Percentiles rank a stretch among this genome's conserved stretches.
Evolutionary conservation across 345 rosid genomes (phyloP).

Genomic region (Murraya paniculata): DNA sequence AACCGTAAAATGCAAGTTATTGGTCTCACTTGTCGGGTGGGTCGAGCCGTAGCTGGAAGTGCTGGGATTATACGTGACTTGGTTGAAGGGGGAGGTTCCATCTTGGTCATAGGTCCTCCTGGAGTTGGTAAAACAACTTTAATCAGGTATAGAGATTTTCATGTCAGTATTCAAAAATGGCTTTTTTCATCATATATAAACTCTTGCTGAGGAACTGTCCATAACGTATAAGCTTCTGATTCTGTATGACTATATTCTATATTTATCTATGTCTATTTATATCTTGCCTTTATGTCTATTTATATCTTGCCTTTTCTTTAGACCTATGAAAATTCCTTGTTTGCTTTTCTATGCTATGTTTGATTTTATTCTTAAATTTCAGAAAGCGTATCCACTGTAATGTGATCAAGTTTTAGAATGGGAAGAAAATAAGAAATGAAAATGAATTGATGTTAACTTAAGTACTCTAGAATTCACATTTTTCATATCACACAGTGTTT

Average conservation of each 20-base stretch:
- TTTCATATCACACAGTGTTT: conserved; percentile 2
- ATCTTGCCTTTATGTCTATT: background rate
- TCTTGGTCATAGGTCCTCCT: conserved; percentile 90
- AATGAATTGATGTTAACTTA: background rate
- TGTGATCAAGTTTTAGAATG: background rate
- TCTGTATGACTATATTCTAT: background rate
- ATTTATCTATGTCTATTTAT: background rate
- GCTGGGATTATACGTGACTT: conserved; percentile 80
- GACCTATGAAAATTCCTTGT: background rate
- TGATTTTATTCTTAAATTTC: background rate
- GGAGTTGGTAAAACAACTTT: conserved; percentile 98
- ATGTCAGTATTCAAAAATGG: background rate
- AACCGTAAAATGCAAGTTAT: conserved; percentile 83
- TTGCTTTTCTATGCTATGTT: background rate
- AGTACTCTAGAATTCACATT: background rate
- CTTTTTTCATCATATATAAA: background rate
- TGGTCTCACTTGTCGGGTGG: conserved; percentile 95
- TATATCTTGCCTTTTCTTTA: background rate
- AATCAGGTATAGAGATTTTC: conserved; percentile 56
- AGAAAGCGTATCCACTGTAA: background rate
- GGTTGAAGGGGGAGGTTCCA: conserved; percentile 85
- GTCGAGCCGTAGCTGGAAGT: conserved; percentile 88
- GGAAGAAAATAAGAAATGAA: background rate
- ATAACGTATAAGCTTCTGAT: background rate
- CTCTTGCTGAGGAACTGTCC: background rate